A percentile compares a stretch with the other conserved stretches of the same genome.
phyloP scores from a whole-genome alignment of 2,329 filamentous ascomycete genomes.

The Neophaeococcomyces mojaviensis region DNA sequence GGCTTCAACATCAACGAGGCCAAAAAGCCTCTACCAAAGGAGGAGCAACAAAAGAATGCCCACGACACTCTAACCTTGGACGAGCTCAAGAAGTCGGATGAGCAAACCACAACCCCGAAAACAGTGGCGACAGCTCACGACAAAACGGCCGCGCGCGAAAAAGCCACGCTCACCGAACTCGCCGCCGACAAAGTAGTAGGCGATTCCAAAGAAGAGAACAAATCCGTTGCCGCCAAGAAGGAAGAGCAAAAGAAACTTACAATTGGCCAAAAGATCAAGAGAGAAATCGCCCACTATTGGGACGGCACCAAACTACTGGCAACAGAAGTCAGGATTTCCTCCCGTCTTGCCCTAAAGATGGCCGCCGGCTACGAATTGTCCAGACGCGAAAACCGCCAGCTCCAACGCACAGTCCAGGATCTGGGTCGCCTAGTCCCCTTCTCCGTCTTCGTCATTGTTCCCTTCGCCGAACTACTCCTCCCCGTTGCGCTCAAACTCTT shows the following conservation, averaged over 20 bases:
- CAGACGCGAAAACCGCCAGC: slow-evolving; percentile 79
- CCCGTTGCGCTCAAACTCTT: slow-evolving; percentile 89
- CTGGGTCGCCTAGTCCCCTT: slow-evolving; percentile 88
- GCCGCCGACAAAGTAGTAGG: slow-evolving; percentile 51
- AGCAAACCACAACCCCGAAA: slow-evolving; percentile 33
- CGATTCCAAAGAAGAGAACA: slow-evolving; percentile 41
- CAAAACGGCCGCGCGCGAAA: slow-evolving; percentile 42
- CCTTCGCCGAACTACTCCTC: slow-evolving; percentile 78
- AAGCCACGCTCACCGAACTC: slow-evolving; percentile 53
- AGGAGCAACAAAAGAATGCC: slow-evolving; percentile 30
- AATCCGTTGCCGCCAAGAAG: slow-evolving; percentile 51
- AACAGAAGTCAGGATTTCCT: slow-evolving; percentile 88
- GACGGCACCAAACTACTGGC: slow-evolving; percentile 93
- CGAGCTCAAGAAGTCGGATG: slow-evolving; percentile 20
- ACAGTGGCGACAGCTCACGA: slow-evolving; percentile 33
- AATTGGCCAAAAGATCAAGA: slow-evolving; percentile 85
- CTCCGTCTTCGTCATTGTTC: slow-evolving; percentile 93
- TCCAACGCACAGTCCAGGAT: slow-evolving; percentile 89
- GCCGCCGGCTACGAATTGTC: slow-evolving; percentile 94
- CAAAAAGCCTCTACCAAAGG: slow-evolving; percentile 69
- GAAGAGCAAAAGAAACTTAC: slow-evolving; percentile 82
- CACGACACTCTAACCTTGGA: slow-evolving; percentile 18
- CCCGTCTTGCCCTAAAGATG: slow-evolving; percentile 89
- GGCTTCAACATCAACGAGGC: slow-evolving; percentile 87
- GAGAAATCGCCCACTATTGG: slow-evolving; percentile 92